Evolutionary conservation across 805 yeast species (phyloP), one percentile per base, ranked within the genome.

Genomic region (Candida tammaniensis): DNA sequence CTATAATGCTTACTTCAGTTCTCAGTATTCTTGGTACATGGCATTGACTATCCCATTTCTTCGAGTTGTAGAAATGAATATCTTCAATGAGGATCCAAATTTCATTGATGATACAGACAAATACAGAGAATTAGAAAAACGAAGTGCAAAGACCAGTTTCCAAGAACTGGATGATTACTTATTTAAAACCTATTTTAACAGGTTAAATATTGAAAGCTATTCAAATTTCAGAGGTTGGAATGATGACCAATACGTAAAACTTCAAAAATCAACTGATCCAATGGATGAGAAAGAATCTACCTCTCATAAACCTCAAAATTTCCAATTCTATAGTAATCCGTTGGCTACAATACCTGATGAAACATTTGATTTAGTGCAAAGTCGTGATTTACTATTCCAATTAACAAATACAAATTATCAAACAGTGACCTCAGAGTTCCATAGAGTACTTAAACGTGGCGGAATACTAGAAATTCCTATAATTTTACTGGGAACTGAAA

Each of bases 1-100:
- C 10, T 65, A 44, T 45, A 68, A 66, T 37, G 44, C 56, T 2
- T 46, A 46, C 30, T 60, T 48, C 42, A 59, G 68, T 37, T 45
- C 54, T 7, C 61, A 60, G 37, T 62, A 58, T 42, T 46, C 62
- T 2, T 66, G 72, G 72, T 59, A 52, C 34, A 40, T 65, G 30
- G 57, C 69, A 1, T 36, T 60, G 1, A 55, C 64, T 2, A 38
- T 50, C 2, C 73, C 73, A 6, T 68, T 64, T 43, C 47, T 62
- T 5, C 42, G 61, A 20, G 54, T 67, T 3, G 38, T 60, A 29
- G 73, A 68, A 38, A 40, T 52, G 35, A 59, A 54, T 36, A 40
- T 55, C 2, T 52, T 54, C 29, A 40, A 54, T 11, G 72, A 67
- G 38, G 42, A 48, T 27, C 22, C 40, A 3, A 35, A 46, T 3